Evolutionary conservation across 2,329 filamentous ascomycete genomes (phyloP), one percentile per base, ranked within the genome.

Genomic region (Diaporthe longicolla): DNA sequence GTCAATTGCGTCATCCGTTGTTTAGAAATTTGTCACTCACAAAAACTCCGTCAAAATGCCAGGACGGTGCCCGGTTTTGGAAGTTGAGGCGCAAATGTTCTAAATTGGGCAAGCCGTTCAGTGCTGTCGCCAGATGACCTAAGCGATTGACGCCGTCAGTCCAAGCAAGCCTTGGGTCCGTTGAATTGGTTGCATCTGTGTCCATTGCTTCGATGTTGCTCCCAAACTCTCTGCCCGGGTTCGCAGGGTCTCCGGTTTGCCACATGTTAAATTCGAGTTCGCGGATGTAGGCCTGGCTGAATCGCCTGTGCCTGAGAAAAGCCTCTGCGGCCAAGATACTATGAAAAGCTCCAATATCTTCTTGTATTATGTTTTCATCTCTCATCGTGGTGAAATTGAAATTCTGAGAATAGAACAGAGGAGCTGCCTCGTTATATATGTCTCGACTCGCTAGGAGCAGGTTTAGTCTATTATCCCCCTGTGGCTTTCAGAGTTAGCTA

Each of bases 171-270:
- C 3, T 9, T n/a, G 7, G 19, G 45, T n/a, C 45, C 10, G 8
- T 9, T 13, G 37, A 0, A 40, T 40, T 15, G 4, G 11, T 40
- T 40, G 11, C 4, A 4, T 1, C 10, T 1, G 10, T 3, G 3
- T 43, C 40, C 40, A 43, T 43, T 43, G 40, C 40, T 40, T 40
- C 37, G 37, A 40, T 4, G 37, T 40, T 19, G 40, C 10, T 10
- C 6, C 37, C 37, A 11, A 10, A 37, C 11, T 43, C 40, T 17
- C 40, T 43, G 6, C 1, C 8, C 19, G 4, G 19, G 45, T 9
- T 2, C 7, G 4, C 9, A 13, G 48, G 48, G 48, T 13, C 48
- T 10, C 4, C 3, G n/a, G 4, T 15, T 6, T 10, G 48, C 52
- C 52, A 55, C 26, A 55, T 17, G 26, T 55, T 26, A 55, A 55